These are phyloP conservation scores for Talaromyces sp. DNA, from an alignment of 2,329 filamentous ascomycete genomes.

Conservation along the genomic window DNA sequence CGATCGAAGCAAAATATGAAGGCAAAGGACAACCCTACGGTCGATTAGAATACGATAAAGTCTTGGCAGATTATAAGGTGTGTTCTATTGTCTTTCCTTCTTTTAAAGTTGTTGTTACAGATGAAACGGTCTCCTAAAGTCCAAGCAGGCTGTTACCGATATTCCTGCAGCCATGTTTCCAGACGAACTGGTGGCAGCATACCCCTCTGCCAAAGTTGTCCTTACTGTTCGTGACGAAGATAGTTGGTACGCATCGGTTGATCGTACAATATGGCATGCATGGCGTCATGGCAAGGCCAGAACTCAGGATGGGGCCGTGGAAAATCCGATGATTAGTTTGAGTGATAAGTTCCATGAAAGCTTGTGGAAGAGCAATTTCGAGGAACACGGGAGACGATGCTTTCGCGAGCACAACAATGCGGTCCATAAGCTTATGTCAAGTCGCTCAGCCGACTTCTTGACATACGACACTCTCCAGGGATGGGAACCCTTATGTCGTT, in stretches of 20 bases:
- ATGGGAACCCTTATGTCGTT: slow-evolving; percentile 45
- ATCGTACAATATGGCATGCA: not conserved
- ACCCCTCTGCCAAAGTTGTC: slow-evolving; percentile 22
- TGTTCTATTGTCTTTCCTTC: too few relatives aligned
- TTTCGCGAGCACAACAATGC: slow-evolving; percentile 43
- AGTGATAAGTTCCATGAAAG: slow-evolving; percentile 17
- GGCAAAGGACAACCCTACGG: slow-evolving; percentile 39
- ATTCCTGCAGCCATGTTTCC: slow-evolving; percentile 15
- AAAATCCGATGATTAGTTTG: not conserved
- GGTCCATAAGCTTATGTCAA: slow-evolving; percentile 27
- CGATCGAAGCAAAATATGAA: slow-evolving; percentile 53
- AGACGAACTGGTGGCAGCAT: slow-evolving; percentile 22
- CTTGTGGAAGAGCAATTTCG: slow-evolving; percentile 58
- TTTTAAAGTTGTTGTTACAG: not conserved
- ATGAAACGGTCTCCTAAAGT: not conserved
- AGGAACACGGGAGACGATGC: slow-evolving; percentile 1
- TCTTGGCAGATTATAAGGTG: too few relatives aligned
- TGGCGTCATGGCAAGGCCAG: not conserved
- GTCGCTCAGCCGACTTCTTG: slow-evolving; percentile 37
- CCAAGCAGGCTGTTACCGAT: slow-evolving; percentile 12
- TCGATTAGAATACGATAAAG: not conserved
- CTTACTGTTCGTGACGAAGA: slow-evolving; percentile 20
- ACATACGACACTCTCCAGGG: slow-evolving; percentile 42
- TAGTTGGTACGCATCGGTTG: slow-evolving; percentile 17
- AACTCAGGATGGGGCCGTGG: not conserved